phyloP scores from a whole-genome alignment of 108 stramenopile species.

The Mediolabrus comicus region DNA sequence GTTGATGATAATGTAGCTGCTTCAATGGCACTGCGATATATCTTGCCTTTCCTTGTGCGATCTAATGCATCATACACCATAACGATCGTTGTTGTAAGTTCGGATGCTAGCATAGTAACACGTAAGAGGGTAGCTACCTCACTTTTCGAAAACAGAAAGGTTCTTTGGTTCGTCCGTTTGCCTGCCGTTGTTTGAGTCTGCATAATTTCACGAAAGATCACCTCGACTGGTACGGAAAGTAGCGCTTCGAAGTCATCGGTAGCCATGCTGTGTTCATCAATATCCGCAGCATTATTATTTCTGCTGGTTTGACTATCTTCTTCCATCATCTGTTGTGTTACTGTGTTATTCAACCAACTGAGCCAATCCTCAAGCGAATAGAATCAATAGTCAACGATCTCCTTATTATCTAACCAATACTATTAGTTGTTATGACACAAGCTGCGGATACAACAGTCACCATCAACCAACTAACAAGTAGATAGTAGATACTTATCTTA shows the following conservation, averaged over 20 bases:
- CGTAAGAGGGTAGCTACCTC: slow-evolving; percentile 39
- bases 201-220: slow-evolving; percentile 40
- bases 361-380: no score
- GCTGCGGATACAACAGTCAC: no score
- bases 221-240: slow-evolving; percentile 14
- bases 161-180: slow-evolving; percentile 4
- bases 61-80: slow-evolving; percentile 37
- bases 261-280: neutral
- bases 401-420: no score
- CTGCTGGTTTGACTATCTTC: neutral
- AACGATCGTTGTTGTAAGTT: slow-evolving; percentile 21
- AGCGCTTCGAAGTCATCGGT: slow-evolving; percentile 11
- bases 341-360: neutral
- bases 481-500: no score
- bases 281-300: neutral
- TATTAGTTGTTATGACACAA: no score
- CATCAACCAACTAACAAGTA: no score
- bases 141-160: slow-evolving; percentile 33
- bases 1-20: neutral
- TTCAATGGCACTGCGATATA: slow-evolving; percentile 10
- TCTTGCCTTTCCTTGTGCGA: slow-evolving; percentile 14
- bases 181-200: slow-evolving; percentile 13
- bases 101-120: slow-evolving; percentile 34
- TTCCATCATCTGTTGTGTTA: neutral
- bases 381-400: no score